Percentiles rank a stretch among this genome's conserved stretches.
Evolutionary conservation across 441 rosid species (phyloP).

Genomic region (Gossypium schwendimanii): DNA sequence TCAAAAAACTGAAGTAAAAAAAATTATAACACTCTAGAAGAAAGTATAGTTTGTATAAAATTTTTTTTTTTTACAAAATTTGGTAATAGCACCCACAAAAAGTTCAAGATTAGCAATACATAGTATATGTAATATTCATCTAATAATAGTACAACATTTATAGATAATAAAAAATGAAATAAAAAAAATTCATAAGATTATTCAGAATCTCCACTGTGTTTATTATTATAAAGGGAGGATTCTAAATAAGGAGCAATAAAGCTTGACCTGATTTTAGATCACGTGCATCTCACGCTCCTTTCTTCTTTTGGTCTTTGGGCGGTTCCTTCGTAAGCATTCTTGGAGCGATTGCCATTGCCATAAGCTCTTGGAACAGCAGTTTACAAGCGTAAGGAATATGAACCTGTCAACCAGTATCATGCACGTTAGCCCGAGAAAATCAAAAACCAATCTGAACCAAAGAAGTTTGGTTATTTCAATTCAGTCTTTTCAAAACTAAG

Average conservation of each 20-base stretch:
- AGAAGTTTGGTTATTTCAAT: too few relatives aligned
- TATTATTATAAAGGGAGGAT: too few relatives aligned
- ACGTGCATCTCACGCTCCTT: constrained; percentile 34
- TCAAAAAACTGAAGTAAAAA: background rate
- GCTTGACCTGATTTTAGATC: background rate
- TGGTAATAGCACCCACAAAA: background rate
- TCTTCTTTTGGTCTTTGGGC: constrained; percentile 49
- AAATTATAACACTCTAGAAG: background rate
- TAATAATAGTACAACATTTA: background rate
- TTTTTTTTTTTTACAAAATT: background rate
- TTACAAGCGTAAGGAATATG: constrained; percentile 92
- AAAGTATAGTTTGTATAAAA: background rate
- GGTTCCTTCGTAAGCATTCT: constrained; percentile 78
- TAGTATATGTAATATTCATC: background rate
- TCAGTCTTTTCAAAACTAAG: too few relatives aligned
- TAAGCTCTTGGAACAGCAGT: constrained; percentile 88
- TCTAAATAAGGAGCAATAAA: background rate
- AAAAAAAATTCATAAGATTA: too few relatives aligned
- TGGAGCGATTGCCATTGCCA: constrained; percentile 98
- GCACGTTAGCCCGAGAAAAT: too few relatives aligned
- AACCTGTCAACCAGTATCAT: constrained; percentile 39
- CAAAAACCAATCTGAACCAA: too few relatives aligned
- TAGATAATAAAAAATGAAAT: background rate
- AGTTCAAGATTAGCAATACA: background rate
- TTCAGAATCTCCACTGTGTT: too few relatives aligned